phyloP scores from a whole-genome alignment of 495 filamentous ascomycete species.

The Bryoglossum gracile region DNA sequence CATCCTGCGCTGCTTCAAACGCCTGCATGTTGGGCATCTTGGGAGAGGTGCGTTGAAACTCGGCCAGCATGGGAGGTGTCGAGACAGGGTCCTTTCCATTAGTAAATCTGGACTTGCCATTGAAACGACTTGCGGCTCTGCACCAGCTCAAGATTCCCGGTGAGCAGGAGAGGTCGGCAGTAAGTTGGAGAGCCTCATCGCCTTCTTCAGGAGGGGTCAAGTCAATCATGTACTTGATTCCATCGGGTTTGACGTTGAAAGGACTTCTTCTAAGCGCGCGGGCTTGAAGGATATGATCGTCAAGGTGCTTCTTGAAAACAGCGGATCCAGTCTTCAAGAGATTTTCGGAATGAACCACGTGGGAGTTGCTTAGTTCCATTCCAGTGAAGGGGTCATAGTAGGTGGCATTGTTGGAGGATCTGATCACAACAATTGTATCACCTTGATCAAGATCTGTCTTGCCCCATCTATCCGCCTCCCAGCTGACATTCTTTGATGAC shows the following conservation, averaged over 20 bases:
- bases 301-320: slow-evolving; percentile 34
- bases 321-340: slow-evolving; percentile 34
- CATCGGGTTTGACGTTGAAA: slow-evolving; percentile 22
- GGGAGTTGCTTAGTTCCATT: slow-evolving; percentile 20
- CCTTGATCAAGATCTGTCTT: slow-evolving; percentile 23
- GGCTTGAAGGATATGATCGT: not conserved
- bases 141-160: slow-evolving; percentile 39
- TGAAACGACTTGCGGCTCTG: slow-evolving; percentile 23
- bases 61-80: not conserved
- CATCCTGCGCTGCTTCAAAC: not conserved
- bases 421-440: slow-evolving; percentile 45
- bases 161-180: slow-evolving; percentile 43
- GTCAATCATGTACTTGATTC: slow-evolving; percentile 45
- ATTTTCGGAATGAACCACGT: slow-evolving; percentile 32
- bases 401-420: slow-evolving; percentile 23
- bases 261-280: not conserved
- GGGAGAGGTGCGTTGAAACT: not conserved
- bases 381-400: slow-evolving; percentile 24
- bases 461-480: too few species aligned
- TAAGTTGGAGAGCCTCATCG: slow-evolving; percentile 45
- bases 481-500: too few species aligned
- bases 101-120: slow-evolving; percentile 14
- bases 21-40: not conserved
- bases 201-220: slow-evolving; percentile 42
- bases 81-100: slow-evolving; percentile 7